These are phyloP conservation scores for Suillus brevipes DNA, from an alignment of 768 basidiomycete species.

Conservation along the genomic window DNA sequence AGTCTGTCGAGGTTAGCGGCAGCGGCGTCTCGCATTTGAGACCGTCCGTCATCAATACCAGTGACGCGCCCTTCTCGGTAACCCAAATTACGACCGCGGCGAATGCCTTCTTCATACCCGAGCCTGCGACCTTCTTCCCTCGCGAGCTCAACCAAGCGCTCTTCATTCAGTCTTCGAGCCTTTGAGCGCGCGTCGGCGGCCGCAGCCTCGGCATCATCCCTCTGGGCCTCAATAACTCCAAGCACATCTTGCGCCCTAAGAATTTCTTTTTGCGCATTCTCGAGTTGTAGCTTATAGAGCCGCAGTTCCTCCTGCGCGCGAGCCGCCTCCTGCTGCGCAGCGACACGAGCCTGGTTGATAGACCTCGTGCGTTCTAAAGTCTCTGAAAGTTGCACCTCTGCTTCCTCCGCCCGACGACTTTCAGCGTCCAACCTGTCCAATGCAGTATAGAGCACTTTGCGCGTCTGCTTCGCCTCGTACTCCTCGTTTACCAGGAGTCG, in stretches of 20 bases:
- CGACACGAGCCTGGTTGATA: constrained; percentile 33
- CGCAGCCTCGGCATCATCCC: constrained; percentile 49
- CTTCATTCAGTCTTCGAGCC: constrained; percentile 46
- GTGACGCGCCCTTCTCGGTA: constrained; percentile 26
- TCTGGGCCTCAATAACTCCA: constrained; percentile 46
- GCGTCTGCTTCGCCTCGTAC: constrained; percentile 40
- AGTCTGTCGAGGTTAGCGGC: constrained; percentile 22
- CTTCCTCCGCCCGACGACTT: constrained; percentile 35
- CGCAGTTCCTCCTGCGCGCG: constrained; percentile 48
- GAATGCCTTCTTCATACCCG: constrained; percentile 54
- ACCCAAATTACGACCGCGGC: constrained; percentile 33
- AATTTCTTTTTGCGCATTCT: constrained; percentile 61
- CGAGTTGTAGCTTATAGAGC: constrained; percentile 58
- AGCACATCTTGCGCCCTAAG: constrained; percentile 54
- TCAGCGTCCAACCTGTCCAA: constrained; percentile 41
- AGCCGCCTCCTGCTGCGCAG: constrained; percentile 31
- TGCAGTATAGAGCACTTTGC: constrained; percentile 37
- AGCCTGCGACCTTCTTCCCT: constrained; percentile 53
- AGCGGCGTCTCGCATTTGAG: constrained; percentile 23
- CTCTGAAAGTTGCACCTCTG: constrained; percentile 35
- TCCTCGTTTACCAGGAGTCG: constrained; percentile 40
- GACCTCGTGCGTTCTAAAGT: constrained; percentile 28
- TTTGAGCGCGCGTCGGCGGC: constrained; percentile 46
- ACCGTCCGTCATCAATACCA: constrained; percentile 15
- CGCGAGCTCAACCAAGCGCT: constrained; percentile 48